phyloP scores from a whole-genome alignment of 768 basidiomycete genomes.

The Pulveroboletus sp. region DNA sequence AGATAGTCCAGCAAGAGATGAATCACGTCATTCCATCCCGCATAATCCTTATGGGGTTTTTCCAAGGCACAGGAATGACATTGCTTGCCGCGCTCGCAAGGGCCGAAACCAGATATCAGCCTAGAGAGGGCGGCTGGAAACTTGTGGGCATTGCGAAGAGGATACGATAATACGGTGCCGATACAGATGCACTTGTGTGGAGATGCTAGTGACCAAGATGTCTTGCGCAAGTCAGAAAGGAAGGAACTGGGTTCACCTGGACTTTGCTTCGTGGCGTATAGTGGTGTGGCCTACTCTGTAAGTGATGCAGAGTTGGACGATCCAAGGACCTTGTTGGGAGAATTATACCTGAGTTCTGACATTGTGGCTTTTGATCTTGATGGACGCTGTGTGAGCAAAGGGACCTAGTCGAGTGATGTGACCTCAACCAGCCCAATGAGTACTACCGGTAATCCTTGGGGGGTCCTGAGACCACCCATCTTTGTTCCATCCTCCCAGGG shows the following conservation, averaged over 20 bases:
- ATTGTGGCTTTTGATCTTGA: not conserved
- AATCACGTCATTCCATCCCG: not conserved
- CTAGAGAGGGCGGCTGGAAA: not conserved
- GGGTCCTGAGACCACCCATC: conserved; percentile 26
- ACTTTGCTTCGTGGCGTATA: conserved; percentile 1
- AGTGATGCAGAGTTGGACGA: not conserved
- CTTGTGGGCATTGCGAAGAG: not conserved
- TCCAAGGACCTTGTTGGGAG: not conserved
- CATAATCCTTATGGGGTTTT: not conserved
- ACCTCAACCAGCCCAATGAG: not conserved
- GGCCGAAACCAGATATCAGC: not conserved
- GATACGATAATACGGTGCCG: not conserved
- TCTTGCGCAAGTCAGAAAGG: not conserved
- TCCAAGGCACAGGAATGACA: conserved; percentile 4
- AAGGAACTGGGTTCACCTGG: not conserved
- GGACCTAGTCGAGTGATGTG: not conserved
- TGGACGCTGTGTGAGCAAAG: not conserved
- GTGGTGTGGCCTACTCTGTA: not conserved
- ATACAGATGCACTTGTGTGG: not conserved
- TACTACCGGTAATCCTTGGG: conserved; percentile 9
- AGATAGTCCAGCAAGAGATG: not conserved
- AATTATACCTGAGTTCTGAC: not conserved
- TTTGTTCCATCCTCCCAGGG: conserved; percentile 1
- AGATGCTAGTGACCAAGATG: not conserved
- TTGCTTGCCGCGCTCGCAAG: conserved; percentile 5